A percentile compares a stretch with the other conserved stretches of the same genome.
These are phyloP conservation scores for Pouteria glomerata DNA, from an alignment of 148 eudicot species.

Conservation along the genomic window DNA sequence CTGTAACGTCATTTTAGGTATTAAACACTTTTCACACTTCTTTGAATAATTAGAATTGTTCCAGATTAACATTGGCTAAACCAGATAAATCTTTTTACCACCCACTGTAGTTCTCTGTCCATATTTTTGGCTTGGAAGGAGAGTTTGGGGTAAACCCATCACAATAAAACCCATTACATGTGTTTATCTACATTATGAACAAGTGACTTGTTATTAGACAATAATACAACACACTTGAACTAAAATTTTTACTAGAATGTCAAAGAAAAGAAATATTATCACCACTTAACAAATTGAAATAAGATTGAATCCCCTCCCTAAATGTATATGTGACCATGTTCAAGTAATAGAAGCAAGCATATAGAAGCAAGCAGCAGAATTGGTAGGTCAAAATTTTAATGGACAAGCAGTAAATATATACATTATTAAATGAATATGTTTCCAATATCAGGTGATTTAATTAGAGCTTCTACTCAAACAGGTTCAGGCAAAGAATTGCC, in stretches of 20 bases:
- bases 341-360: no score
- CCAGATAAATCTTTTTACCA: constrained; percentile 23
- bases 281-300: background rate
- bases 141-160: constrained; percentile 46
- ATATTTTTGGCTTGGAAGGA: constrained; percentile 41
- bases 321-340: no score
- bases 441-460: no score
- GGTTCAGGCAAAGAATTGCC: no score
- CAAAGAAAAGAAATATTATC: background rate
- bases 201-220: background rate
- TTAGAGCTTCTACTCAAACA: no score
- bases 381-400: no score
- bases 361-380: no score
- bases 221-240: background rate
- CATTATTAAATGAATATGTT: no score
- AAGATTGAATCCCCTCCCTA: background rate
- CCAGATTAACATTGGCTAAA: background rate
- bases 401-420: no score
- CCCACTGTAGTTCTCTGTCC: constrained; percentile 53
- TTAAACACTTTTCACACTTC: background rate
- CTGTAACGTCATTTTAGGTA: constrained; percentile 23
- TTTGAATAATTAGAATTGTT: background rate
- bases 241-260: background rate
- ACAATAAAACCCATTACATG: constrained; percentile 55
- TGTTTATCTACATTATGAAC: constrained; percentile 35